Evolutionary conservation across 257 asterid genomes (phyloP).

Genomic region (Dorcoceras hygrometricum): DNA sequence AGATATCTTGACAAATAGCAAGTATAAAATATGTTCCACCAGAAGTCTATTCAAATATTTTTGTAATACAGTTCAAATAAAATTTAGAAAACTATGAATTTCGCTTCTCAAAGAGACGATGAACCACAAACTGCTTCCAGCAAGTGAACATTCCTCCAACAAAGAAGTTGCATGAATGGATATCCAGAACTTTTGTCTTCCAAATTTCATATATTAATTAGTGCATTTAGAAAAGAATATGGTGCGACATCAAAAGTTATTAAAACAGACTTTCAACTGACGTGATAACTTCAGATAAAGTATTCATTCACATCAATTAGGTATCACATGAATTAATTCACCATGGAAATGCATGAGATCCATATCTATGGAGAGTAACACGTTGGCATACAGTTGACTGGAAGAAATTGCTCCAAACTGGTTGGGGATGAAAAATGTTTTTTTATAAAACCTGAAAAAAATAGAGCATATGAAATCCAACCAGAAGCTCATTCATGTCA

Average conservation of each 20-base stretch:
- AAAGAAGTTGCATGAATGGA: not conserved
- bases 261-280: not conserved
- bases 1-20: constrained; percentile 19
- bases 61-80: not conserved
- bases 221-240: too few species aligned
- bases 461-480: constrained; percentile 32
- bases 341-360: too few species aligned
- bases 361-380: too few species aligned
- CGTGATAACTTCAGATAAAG: constrained; percentile 9
- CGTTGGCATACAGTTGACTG: too few species aligned
- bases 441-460: not conserved
- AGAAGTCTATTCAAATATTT: constrained; percentile 6
- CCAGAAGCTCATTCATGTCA: constrained; percentile 96
- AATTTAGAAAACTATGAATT: constrained; percentile 11
- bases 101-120: not conserved
- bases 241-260: not conserved
- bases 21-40: constrained; percentile 10
- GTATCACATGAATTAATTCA: too few species aligned
- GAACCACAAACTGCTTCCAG: not conserved
- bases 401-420: constrained; percentile 18
- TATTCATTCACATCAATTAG: not conserved
- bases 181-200: not conserved
- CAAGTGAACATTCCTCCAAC: not conserved
- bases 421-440: constrained; percentile 2
- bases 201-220: too few species aligned